Base-by-base conservation (phyloP, 768 basidiomycete species). In the Trichaptum fuscoviolaceum region DNA sequence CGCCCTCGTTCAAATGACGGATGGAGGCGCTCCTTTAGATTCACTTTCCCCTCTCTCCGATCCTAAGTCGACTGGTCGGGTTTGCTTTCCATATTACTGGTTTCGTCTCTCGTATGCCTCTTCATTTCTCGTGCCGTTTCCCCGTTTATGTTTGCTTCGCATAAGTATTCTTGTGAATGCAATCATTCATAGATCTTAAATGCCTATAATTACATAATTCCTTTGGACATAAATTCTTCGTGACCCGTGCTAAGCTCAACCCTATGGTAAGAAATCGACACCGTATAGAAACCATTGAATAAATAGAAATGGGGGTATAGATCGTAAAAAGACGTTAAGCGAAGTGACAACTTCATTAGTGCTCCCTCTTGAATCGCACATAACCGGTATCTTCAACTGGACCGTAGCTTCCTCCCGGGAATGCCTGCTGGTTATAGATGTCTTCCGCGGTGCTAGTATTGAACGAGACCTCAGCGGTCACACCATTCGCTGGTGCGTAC, bases 401-500 rank as follows among this genome's bases (percentile, higher is more conserved):
- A 25, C 59, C 59, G 23, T 61, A 61, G 59, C 59, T 34, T 61
- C 30, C 59, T 2, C 30, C 25, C 17, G 30, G 25, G 59, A 61
- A 61, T 61, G 24, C 59, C 23, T 61, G 6, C 15, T 61, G 59
- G 59, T 61, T 17, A 17, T 61, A 34, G 20, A 20, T 20, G 10
- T 52, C 42, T 20, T 52, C 42, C 42, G 42, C 42, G 20, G 42
- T 12, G 15, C 6, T 52, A 52, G 42, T 12, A 52, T 52, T 52
- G 10, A 52, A 52, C 12, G 42, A 52, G 20, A 52, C 42, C 42
- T 61, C 30, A 61, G 59, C 30, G 15, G 30, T 25, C 2, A 34
- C 30, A 17, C 6, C 59, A 25, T 61, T 34, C 25, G 24, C 30
- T 36, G 36, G 35, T 23, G 65, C 81, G 69, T 82, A 84, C 83